Base-by-base conservation (phyloP, 1,284 basidiomycete genomes). In the Cutaneotrichosporon dermatis region DNA sequence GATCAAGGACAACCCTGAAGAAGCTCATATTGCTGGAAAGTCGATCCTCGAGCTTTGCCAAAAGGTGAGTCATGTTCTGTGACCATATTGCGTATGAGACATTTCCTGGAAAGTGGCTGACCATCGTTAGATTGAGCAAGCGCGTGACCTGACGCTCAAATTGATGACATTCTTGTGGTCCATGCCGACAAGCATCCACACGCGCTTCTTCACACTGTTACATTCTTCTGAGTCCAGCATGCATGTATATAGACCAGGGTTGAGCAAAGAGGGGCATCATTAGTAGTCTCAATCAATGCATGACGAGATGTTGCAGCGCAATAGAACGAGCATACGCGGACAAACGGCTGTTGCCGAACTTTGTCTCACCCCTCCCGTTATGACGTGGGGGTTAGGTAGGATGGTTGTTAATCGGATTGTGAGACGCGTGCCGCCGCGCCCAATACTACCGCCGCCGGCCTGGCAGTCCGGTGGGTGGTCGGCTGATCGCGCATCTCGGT, bases 1-100 rank as follows among this genome's bases (percentile, higher is more conserved):
- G 75, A 99, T 99, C 80, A 97, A 91, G 80, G 96, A 99, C 79
- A 99, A 97, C 72, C 95, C 98, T 70, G 96, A 99, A 81, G 96
- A 99, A 77, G 96, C 96, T 0, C 82, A 89, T 37, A 90, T 96
- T 60, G 96, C 96, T 12, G 95, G 95, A 11, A 90, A 88, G 76
- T 93, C 95, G 1, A 95, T 99, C 69, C 81, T 99, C 39, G 95
- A 95, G 69, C 82, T 99, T n/a, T 92, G 91, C 10, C 82, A 85
- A 52, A 88, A 91, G 58, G 94, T 95, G 72, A 81, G 91, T 25
- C 25, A 25, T 25, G 25, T 25, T 25, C 25, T 25, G 25, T 25
- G 25, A 25, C 25, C 25, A 25, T 25, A 25, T 25, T 25, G 25
- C 25, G 25, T 25, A 25, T 25, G 25, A 25, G 25, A 25, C 25